Evolutionary conservation across 2,329 filamentous ascomycete species (phyloP).

Genomic region (Aspergillus brunneoviolaceus): DNA sequence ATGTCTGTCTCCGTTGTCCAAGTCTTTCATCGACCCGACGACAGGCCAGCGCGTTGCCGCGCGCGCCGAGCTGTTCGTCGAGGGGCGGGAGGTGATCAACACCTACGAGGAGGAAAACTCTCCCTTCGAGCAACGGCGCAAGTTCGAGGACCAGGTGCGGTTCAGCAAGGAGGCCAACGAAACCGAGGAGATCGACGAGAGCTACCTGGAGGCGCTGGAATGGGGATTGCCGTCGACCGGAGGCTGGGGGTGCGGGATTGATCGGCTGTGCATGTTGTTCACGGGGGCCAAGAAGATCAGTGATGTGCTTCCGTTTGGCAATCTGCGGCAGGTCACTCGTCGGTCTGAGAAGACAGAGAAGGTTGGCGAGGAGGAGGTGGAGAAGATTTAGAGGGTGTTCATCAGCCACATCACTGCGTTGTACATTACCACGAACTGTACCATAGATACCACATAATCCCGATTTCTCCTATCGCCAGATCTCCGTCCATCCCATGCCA

Average conservation of each 20-base stretch:
- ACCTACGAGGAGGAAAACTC: conserved; percentile 99
- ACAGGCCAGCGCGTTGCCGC: conserved; percentile 74
- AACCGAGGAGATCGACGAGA: conserved; percentile 64
- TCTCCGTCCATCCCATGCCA: too few relatives aligned
- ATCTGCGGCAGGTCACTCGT: conserved; percentile 57
- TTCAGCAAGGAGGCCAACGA: conserved; percentile 51
- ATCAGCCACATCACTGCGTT: too few relatives aligned
- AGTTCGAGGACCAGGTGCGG: conserved; percentile 66
- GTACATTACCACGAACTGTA: background rate
- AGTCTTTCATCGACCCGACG: conserved; percentile 71
- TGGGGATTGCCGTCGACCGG: conserved; percentile 93
- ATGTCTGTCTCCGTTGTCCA: conserved; percentile 86
- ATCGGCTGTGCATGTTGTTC: conserved; percentile 89
- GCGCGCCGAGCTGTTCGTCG: conserved; percentile 80
- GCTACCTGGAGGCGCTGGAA: conserved; percentile 79
- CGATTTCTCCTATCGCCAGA: background rate
- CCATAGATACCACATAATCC: background rate
- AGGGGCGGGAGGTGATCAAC: conserved; percentile 81
- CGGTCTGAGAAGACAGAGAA: conserved; percentile 9
- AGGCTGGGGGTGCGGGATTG: conserved; percentile 93
- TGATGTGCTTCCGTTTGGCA: conserved; percentile 88
- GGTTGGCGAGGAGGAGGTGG: background rate
- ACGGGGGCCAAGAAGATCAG: conserved; percentile 74
- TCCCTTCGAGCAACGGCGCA: conserved; percentile 78
- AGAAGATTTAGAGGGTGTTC: too few relatives aligned